These are phyloP conservation scores for Sanghuangporus weigelae DNA, from an alignment of 1,284 basidiomycete species.

Conservation along the genomic window DNA sequence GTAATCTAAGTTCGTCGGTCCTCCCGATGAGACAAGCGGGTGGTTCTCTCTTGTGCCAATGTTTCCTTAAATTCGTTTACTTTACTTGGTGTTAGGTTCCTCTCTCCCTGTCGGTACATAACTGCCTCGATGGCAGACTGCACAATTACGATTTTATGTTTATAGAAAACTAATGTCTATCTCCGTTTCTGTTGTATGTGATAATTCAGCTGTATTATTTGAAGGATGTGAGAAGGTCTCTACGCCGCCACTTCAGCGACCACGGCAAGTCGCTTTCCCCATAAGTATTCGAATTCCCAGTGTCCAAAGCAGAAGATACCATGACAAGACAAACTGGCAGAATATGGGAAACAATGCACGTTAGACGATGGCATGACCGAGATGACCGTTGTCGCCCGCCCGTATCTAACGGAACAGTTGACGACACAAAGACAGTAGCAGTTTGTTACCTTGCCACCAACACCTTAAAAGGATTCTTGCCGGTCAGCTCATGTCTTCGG, in stretches of 20 bases:
- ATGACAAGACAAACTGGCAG: neutral
- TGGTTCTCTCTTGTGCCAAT: neutral
- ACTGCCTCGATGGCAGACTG: neutral
- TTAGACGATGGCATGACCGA: neutral
- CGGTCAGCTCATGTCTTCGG: neutral
- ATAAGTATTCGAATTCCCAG: neutral
- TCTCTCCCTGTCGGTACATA: neutral
- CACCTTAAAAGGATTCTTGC: neutral
- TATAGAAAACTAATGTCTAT: neutral
- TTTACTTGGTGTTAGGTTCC: neutral
- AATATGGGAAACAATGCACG: neutral
- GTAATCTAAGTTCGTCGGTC: conserved; percentile 23
- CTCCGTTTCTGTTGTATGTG: neutral
- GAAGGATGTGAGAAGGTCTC: neutral
- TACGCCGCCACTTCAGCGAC: neutral
- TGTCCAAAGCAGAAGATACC: neutral
- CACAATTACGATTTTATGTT: neutral
- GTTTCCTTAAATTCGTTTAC: neutral
- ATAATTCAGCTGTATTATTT: neutral
- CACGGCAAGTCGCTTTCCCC: neutral
- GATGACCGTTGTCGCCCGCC: neutral
- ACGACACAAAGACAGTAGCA: neutral
- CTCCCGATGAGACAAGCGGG: neutral
- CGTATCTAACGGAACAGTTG: neutral
- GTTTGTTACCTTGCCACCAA: neutral